Conservation (phyloP, 345 rosid genomes). For the Eucalyptus shirleyi region DNA sequence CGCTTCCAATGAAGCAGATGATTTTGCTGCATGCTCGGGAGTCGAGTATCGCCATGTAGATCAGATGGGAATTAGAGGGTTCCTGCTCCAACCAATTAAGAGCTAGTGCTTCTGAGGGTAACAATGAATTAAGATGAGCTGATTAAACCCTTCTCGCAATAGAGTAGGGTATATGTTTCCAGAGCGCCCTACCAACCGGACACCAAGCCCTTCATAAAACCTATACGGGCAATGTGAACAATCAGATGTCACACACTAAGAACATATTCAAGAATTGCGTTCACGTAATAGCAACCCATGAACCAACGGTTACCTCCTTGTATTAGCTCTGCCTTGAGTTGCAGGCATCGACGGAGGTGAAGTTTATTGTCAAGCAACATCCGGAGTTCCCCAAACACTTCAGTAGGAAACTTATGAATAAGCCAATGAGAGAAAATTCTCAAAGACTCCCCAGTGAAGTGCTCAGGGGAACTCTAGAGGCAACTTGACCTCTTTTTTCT, state of each 20-base stretch:
- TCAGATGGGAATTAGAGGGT: background rate
- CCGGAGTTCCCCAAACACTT: conserved; percentile 62
- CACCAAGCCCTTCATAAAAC: background rate
- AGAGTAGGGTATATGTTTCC: background rate
- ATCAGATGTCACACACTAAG: background rate
- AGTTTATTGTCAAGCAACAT: conserved; percentile 5
- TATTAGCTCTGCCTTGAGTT: background rate
- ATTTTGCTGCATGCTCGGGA: background rate
- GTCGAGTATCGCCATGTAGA: background rate
- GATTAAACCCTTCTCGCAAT: background rate
- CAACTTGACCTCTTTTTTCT: background rate
- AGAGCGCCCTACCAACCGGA: background rate
- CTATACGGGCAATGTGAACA: background rate
- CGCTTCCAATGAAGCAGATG: background rate
- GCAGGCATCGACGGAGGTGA: background rate
- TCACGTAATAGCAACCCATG: background rate
- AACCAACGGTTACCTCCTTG: background rate
- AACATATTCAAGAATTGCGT: background rate
- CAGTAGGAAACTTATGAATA: conserved; percentile 6
- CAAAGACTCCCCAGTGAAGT: conserved; percentile 15
- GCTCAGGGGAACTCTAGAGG: conserved; percentile 18
- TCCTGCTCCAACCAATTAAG: background rate
- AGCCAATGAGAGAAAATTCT: background rate
- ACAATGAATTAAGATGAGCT: background rate
- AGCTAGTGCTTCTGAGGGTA: background rate